Evolutionary conservation across 1,284 basidiomycete genomes (phyloP).

Genomic region (Fistulina hepatica): DNA sequence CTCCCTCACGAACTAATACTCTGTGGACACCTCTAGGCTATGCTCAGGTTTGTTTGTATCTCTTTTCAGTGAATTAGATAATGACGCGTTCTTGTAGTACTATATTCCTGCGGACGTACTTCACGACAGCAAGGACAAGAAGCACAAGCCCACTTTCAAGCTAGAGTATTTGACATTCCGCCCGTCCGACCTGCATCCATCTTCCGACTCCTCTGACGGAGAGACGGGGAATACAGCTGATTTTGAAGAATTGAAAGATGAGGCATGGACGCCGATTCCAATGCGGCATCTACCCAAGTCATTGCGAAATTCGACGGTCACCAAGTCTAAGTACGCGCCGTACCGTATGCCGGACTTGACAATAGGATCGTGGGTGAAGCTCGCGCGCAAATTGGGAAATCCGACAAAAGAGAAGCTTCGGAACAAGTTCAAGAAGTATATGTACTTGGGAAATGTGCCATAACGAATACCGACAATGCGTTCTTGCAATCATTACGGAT

Average conservation of each 20-base stretch:
- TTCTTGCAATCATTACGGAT: no score
- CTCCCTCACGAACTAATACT: slow-evolving; percentile 65
- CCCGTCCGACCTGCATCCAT: no score
- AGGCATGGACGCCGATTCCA: no score
- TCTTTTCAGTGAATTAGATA: slow-evolving; percentile 1
- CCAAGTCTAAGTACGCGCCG: slow-evolving; percentile 60
- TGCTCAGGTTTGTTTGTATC: slow-evolving; percentile 48
- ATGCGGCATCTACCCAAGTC: no score
- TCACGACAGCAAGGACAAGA: no score
- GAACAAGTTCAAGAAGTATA: slow-evolving; percentile 52
- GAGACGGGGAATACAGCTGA: no score
- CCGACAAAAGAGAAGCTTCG: slow-evolving; percentile 51
- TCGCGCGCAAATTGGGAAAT: slow-evolving; percentile 55
- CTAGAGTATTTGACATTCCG: slow-evolving; percentile 80
- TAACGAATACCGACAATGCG: no score
- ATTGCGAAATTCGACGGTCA: no score
- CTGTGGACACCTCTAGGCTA: slow-evolving; percentile 71
- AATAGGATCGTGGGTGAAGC: slow-evolving; percentile 62
- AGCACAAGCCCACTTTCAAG: slow-evolving; percentile 50
- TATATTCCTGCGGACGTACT: no score
- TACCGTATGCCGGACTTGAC: slow-evolving; percentile 70
- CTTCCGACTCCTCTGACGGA: no score
- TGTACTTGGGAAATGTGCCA: slow-evolving; percentile 58
- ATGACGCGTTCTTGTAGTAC: slow-evolving; percentile 36
- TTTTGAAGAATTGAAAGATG: no score